phyloP scores from a whole-genome alignment of 75 land plant species.

The Pinus tabuliformis region DNA sequence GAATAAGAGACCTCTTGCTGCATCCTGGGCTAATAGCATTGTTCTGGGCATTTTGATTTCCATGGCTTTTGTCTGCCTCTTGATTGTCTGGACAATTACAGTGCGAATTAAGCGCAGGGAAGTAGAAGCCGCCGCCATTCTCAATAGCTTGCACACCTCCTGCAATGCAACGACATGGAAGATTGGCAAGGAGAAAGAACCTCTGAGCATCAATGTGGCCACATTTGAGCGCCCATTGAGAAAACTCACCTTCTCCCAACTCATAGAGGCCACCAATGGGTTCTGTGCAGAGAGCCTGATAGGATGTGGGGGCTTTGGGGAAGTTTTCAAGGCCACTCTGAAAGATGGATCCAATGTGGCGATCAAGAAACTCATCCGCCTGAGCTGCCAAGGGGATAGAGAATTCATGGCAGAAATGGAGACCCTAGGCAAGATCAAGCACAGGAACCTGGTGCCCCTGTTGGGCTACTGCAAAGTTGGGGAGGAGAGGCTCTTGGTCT shows the following conservation, averaged over 20 bases:
- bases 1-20: conserved; percentile 9
- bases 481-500: conserved; percentile 80
- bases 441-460: conserved; percentile 75
- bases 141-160: conserved; percentile 41
- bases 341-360: conserved; percentile 77
- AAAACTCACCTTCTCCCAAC: conserved; percentile 72
- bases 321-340: conserved; percentile 71
- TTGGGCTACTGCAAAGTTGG: conserved; percentile 80
- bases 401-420: conserved; percentile 96
- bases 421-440: conserved; percentile 88
- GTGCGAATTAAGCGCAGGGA: conserved; percentile 48
- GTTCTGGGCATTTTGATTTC: conserved; percentile 59
- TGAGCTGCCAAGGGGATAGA: conserved; percentile 82
- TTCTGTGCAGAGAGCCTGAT: conserved; percentile 77
- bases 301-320: conserved; percentile 82
- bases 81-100: conserved; percentile 63
- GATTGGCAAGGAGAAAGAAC: conserved; percentile 70
- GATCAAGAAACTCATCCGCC: conserved; percentile 71
- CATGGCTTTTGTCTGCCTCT: conserved; percentile 44
- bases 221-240: conserved; percentile 78
- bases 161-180: conserved; percentile 71
- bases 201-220: conserved; percentile 84
- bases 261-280: conserved; percentile 82
- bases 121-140: conserved; percentile 47
- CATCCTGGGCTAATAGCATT: conserved; percentile 61